Evolutionary conservation across 2,329 filamentous ascomycete species (phyloP), one percentile per base, ranked within the genome.

Genomic region (Incumbomyces lentus): DNA sequence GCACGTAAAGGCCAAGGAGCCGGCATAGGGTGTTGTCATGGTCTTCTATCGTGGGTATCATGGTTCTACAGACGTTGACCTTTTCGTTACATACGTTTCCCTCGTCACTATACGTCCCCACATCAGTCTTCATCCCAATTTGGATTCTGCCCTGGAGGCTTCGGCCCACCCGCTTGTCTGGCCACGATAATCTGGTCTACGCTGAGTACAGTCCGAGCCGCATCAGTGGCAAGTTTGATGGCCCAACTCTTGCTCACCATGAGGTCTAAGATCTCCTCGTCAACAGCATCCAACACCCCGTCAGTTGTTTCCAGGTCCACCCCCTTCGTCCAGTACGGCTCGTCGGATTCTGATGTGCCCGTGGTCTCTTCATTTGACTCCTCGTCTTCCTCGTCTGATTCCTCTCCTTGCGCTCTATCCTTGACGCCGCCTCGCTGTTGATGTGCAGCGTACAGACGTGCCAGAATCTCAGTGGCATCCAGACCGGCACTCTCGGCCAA

Each of bases 181-280:
- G 93, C 89, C 48, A 98, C 92, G 63, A 98, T 98, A 62, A 98
- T 98, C 71, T 98, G 93, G 68, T 98, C 92, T 33, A 98, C 92
- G 40, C 88, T 94, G 54, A 98, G 73, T 26, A 98, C 84, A 40
- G 92, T 98, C 60, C 92, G 79, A 44, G 88, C 90, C 34, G 92
- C 84, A 69, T 98, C 92, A 18, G 90, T 95, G 32, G 92, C 93
- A 54, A 98, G 75, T 71, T 92, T 92, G 67, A 98, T 95, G 39
- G 92, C 92, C 90, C 89, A 96, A 62, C 81, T 82, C 77, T 98
- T 98, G 55, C 84, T 81, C 51, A 89, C 80, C 69, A 96, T 76
- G 36, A 98, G 75, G 64, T 98, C 93, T 46, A 98, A 74, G 56
- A 98, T 95, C 44, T 87, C 87, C 59, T 89, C 81, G 26, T 92